Evolutionary conservation across 164 flowering plant genomes (phyloP), one percentile per base, ranked within the genome.

Genomic region (Kingdonia uniflora): DNA sequence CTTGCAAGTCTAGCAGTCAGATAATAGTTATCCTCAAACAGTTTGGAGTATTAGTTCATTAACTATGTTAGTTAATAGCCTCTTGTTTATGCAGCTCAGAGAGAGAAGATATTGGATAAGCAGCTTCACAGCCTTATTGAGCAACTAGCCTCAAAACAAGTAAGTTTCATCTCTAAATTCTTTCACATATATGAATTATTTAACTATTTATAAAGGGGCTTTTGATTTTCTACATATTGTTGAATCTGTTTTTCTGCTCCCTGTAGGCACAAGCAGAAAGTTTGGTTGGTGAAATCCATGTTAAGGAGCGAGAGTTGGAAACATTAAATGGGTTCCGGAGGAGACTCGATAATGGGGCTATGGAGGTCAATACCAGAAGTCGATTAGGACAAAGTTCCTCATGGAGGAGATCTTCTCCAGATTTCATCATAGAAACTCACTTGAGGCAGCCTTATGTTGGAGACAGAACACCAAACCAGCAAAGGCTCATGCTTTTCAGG

Each of bases 51-150:
- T 19, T 45, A 16, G 23, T 1, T 45, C 12, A 0, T 45, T 17
- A 19, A 21, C 23, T 16, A 5, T 19, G 10, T 45, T n/a, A 42
- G 46, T 23, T 47, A 21, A 47, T 47, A 15, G 21, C 45, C 35
- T 55, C 66, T 61, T 14, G 16, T 22, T 60, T 47, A 5, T 76
- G 65, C 82, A 91, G 97, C 78, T 35, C 91, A 91, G 51, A 78
- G 96, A 64, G 97, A 91, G 74, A 91, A 83, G 74, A 70, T 72
- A 40, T 63, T 91, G 69, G 92, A 91, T 58, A 83, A 85, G 67
- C 97, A 91, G 71, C 95, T 91, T 56, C 91, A 91, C 60, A 75
- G 92, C 67, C 73, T 83, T 46, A 78, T 87, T 50, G 95, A 85
- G 72, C 97, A 91, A 72, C 77, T 87, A 35, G 85, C 75, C 16